A percentile compares a stretch with the other conserved stretches of the same genome.
These are phyloP conservation scores for Nakaseomyces kungkrabaensis DNA, from an alignment of 1,139 yeast species.

Conservation along the genomic window DNA sequence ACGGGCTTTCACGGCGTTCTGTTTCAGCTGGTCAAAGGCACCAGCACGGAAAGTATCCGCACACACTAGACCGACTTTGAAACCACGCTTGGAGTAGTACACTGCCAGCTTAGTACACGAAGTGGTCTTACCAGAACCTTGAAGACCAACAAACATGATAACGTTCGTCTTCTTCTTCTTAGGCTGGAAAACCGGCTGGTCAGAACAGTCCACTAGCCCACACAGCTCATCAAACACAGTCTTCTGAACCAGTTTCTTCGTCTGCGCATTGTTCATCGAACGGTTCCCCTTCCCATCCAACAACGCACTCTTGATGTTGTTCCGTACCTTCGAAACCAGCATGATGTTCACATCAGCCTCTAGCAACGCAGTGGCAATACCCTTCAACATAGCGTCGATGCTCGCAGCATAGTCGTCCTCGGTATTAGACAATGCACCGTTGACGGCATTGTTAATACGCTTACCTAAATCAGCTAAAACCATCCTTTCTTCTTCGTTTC, in stretches of 20 bases:
- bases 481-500: constrained; percentile 36
- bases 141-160: constrained; percentile 95
- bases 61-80: constrained; percentile 92
- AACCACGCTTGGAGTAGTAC: constrained; percentile 86
- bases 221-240: constrained; percentile 90
- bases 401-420: constrained; percentile 49
- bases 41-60: constrained; percentile 99
- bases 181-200: constrained; percentile 68
- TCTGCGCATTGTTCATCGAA: constrained; percentile 38
- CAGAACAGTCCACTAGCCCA: constrained; percentile 61
- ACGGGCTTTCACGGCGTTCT: constrained; percentile 89
- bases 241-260: constrained; percentile 76
- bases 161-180: constrained; percentile 65
- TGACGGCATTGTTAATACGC: constrained; percentile 67
- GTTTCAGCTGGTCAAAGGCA: constrained; percentile 96
- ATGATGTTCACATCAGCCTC: constrained; percentile 89
- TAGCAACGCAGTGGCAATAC: constrained; percentile 77
- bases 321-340: constrained; percentile 69
- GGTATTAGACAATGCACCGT: constrained; percentile 56
- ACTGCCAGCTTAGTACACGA: constrained; percentile 95
- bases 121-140: constrained; percentile 98
- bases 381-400: constrained; percentile 66
- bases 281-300: constrained; percentile 29
- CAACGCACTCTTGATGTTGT: constrained; percentile 52
- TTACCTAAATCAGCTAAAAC: constrained; percentile 92